Percentiles rank a stretch among this genome's conserved stretches.
phyloP scores from a whole-genome alignment of 2,329 filamentous ascomycete species.

The Ophiostoma perfectum region DNA sequence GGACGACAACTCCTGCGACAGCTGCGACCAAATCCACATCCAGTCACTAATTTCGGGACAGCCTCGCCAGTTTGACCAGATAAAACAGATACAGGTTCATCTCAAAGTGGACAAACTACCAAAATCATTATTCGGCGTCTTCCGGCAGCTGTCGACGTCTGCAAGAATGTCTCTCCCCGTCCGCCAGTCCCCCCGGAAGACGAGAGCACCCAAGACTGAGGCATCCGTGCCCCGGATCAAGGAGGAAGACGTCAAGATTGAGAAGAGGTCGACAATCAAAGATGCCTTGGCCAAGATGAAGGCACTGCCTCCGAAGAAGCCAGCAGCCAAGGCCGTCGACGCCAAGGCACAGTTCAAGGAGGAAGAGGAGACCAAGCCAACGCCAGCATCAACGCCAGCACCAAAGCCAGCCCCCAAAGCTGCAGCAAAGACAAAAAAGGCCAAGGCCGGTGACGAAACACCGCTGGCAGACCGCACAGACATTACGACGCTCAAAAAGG shows the following conservation, averaged over 20 bases:
- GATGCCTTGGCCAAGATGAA: constrained; percentile 1
- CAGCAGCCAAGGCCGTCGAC: neutral
- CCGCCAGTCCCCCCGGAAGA: constrained; percentile 22
- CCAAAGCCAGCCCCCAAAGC: neutral
- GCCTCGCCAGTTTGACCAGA: too few relatives aligned
- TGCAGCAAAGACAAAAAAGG: constrained; percentile 32
- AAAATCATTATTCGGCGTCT: neutral
- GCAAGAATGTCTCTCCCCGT: constrained; percentile 22
- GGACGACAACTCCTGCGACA: too few relatives aligned
- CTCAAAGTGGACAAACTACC: neutral
- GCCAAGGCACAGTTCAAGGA: neutral
- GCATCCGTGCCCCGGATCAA: neutral
- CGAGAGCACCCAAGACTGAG: constrained; percentile 25
- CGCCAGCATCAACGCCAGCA: neutral
- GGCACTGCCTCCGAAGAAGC: constrained; percentile 6
- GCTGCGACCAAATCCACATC: neutral
- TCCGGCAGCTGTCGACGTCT: constrained; percentile 17
- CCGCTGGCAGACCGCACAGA: constrained; percentile 63
- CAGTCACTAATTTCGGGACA: neutral
- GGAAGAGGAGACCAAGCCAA: neutral
- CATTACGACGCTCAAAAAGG: constrained; percentile 51
- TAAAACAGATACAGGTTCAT: too few relatives aligned
- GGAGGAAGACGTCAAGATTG: constrained; percentile 31
- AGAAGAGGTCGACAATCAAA: constrained; percentile 29
- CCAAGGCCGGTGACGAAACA: constrained; percentile 39